Base-by-base conservation (phyloP, 2,329 filamentous ascomycete species). In the Emydomyces testavorans region DNA sequence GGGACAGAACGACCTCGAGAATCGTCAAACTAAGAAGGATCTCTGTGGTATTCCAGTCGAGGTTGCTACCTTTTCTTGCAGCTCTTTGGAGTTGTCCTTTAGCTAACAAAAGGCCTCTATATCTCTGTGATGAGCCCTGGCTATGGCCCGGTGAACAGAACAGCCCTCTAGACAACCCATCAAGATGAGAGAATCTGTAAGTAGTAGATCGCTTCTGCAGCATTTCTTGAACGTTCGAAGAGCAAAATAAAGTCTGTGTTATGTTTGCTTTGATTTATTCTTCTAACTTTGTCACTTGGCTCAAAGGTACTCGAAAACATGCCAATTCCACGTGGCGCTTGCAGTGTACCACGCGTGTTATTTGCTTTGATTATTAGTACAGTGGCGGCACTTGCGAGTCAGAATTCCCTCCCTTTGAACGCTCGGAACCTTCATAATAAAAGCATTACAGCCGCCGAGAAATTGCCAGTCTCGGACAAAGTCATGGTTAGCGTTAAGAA, bases 401-500 rank as follows among this genome's bases (percentile, higher is more conserved):
- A n/a, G n/a, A n/a, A 8, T 31, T n/a, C 8, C 8, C 29, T 10
- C 3, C 29, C 3, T 11, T 11, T 11, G n/a, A n/a, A n/a, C 29
- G 11, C 18, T 6, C 11, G 32, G 10, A 18, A 24, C 2, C 6
- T 15, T 34, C 18, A 16, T 26, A 24, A 39, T 46, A 21, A 15
- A 8, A 26, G 11, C 15, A 6, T 20, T 26, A 31, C 26, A 11
- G 20, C 18, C 13, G 28, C 3, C 18, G 28, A 11, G 3, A 18
- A 23, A 16, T 10, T 4, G 6, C 15, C 23, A 7, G 16, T 28
- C 24, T 2, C 15, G 16, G 7, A 7, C 2, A 47, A 38, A 5
- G 34, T 47, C 13, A 16, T 41, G 7, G 34, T 36, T 4, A 11
- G 20, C 5, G 46, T 53, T 11, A 53, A 26, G 20, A 48, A 49